Percentiles rank a stretch among this genome's conserved stretches.
These are phyloP conservation scores for Rhododendron ferrugineum DNA, from an alignment of 148 eudicot genomes.

Conservation along the genomic window DNA sequence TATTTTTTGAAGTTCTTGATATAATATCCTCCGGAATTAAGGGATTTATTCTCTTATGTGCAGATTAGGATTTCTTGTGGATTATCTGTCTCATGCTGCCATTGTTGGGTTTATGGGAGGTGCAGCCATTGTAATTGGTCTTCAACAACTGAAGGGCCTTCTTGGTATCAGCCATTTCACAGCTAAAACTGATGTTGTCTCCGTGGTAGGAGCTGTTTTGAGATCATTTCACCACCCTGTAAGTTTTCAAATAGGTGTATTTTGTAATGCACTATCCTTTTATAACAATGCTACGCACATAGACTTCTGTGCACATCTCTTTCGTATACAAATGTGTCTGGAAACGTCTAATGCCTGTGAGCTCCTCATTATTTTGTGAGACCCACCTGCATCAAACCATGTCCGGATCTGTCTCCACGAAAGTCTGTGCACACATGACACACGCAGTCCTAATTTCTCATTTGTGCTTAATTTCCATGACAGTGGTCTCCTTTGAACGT, in stretches of 20 bases:
- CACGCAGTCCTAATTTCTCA: neutral
- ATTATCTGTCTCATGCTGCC: conserved; percentile 24
- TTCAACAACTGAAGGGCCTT: conserved; percentile 23
- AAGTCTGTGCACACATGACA: neutral
- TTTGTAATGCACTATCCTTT: neutral
- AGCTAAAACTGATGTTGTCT: conserved; percentile 16
- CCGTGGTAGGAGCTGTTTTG: conserved; percentile 15
- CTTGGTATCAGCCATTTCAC: conserved; percentile 20
- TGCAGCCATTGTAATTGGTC: conserved; percentile 26
- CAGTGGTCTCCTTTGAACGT: conserved; percentile 43
- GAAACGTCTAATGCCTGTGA: neutral
- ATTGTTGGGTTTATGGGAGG: conserved; percentile 34
- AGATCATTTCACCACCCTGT: conserved; percentile 19
- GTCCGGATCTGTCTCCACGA: neutral
- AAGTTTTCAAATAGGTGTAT: neutral
- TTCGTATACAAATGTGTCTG: neutral
- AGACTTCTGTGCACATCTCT: neutral
- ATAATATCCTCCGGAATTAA: no score
- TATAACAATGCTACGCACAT: neutral
- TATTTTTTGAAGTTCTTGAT: neutral
- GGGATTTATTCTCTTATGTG: neutral
- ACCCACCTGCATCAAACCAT: neutral
- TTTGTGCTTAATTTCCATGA: neutral
- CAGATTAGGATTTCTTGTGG: conserved; percentile 26
- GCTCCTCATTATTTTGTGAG: no score